Percentiles rank a stretch among this genome's conserved stretches.
phyloP scores from a whole-genome alignment of 2,329 filamentous ascomycete species.

The Cercospora citrullina region DNA sequence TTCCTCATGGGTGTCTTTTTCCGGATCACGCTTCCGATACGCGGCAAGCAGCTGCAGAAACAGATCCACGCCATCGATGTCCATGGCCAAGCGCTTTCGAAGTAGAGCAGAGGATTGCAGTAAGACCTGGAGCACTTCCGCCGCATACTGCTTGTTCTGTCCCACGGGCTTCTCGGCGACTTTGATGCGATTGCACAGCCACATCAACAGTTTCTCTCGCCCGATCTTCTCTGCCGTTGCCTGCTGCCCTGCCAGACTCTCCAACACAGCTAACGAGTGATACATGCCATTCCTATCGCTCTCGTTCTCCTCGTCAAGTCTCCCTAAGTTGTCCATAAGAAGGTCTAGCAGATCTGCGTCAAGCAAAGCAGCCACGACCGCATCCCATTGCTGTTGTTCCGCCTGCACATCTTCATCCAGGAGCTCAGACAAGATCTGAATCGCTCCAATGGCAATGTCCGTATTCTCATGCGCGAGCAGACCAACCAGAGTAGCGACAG shows the following conservation, averaged over 20 bases:
- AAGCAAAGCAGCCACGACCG: constrained; percentile 63
- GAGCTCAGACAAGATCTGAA: constrained; percentile 86
- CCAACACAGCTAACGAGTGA: constrained; percentile 75
- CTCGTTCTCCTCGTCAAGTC: constrained; percentile 72
- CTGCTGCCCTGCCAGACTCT: constrained; percentile 76
- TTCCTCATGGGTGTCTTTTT: constrained; percentile 83
- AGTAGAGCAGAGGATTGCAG: constrained; percentile 72
- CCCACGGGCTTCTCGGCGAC: constrained; percentile 66
- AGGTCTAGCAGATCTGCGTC: constrained; percentile 71
- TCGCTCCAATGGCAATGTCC: constrained; percentile 88
- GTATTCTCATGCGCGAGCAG: constrained; percentile 93
- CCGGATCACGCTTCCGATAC: constrained; percentile 83
- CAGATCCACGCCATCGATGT: constrained; percentile 68
- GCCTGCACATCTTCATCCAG: constrained; percentile 90
- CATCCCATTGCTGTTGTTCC: constrained; percentile 76
- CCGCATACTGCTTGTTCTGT: constrained; percentile 94
- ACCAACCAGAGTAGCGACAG: constrained; percentile 71
- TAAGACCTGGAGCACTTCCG: constrained; percentile 87
- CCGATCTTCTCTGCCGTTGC: constrained; percentile 71
- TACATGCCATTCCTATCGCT: constrained; percentile 84
- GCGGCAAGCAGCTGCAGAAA: constrained; percentile 79
- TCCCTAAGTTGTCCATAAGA: constrained; percentile 72
- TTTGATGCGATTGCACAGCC: constrained; percentile 75
- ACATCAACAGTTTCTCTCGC: constrained; percentile 68
- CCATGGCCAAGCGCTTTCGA: constrained; percentile 58